Evolutionary conservation across 2,329 filamentous ascomycete species (phyloP).

Genomic region (Xylaria sp.): DNA sequence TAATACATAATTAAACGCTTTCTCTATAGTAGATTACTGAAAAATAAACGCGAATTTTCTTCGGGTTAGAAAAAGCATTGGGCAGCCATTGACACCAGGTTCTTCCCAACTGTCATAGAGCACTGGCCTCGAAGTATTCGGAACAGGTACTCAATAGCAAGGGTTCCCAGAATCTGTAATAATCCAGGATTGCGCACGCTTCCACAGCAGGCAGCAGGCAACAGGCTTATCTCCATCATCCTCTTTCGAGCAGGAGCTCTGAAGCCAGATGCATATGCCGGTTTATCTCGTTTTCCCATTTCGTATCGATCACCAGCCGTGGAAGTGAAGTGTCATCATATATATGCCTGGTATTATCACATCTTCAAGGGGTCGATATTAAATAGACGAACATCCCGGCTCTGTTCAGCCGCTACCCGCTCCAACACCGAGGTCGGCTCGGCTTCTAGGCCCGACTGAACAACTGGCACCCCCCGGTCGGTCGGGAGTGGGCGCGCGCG

Average conservation of each 20-base stretch:
- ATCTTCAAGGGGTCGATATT: neutral
- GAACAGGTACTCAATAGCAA: neutral
- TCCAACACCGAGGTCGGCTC: constrained; percentile 25
- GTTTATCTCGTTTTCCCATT: neutral
- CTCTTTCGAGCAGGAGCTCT: neutral
- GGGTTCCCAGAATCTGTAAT: neutral
- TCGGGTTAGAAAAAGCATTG: neutral
- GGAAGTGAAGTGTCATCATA: neutral
- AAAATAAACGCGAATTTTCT: neutral
- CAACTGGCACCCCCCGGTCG: neutral
- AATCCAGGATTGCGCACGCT: neutral
- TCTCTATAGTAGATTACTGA: neutral
- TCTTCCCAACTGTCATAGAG: neutral
- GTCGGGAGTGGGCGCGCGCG: constrained; percentile 8
- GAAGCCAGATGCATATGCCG: constrained; percentile 4
- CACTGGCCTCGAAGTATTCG: neutral
- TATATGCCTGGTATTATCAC: neutral
- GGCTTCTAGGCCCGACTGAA: constrained; percentile 32
- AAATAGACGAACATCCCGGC: constrained; percentile 7
- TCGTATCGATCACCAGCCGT: neutral
- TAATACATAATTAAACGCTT: neutral
- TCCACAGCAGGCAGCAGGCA: neutral
- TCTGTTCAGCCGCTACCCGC: constrained; percentile 24
- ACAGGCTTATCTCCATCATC: neutral
- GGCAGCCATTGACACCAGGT: too few species aligned